A percentile compares a stretch with the other conserved stretches of the same genome.
Evolutionary conservation across 2,329 filamentous ascomycete genomes (phyloP).

Genomic region (Neoarthrinium moseri): DNA sequence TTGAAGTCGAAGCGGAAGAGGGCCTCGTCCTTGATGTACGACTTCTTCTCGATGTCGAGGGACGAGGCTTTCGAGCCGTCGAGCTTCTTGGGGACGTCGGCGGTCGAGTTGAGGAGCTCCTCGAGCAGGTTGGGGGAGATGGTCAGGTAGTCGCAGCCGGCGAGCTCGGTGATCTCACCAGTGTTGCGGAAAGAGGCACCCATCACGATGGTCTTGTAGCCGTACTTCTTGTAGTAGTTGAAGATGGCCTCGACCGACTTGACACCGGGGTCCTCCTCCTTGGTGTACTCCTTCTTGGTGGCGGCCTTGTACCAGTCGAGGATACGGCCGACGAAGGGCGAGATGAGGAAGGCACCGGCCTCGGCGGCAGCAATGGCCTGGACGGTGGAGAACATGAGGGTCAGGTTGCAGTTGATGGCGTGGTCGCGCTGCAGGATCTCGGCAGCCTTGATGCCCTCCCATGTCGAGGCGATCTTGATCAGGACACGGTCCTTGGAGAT

Average conservation of each 20-base stretch:
- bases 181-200: constrained; percentile 95
- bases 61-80: constrained; percentile 63
- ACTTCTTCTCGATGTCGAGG: constrained; percentile 82
- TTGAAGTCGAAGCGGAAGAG: constrained; percentile 99
- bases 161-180: constrained; percentile 97
- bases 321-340: constrained; percentile 97
- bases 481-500: constrained; percentile 92
- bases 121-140: constrained; percentile 95
- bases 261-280: constrained; percentile 93
- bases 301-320: constrained; percentile 99
- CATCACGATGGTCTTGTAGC: constrained; percentile 99
- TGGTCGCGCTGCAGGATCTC: constrained; percentile 95
- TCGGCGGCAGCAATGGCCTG: constrained; percentile 97
- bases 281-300: constrained; percentile 88
- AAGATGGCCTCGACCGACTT: constrained; percentile 90
- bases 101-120: constrained; percentile 83
- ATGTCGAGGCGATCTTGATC: constrained; percentile 99
- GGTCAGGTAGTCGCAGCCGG: constrained; percentile 97
- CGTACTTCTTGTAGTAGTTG: constrained; percentile 99
- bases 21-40: constrained; percentile 86
- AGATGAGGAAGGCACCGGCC: constrained; percentile 95
- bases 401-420: constrained; percentile 97
- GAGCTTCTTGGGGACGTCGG: constrained; percentile 88
- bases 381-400: constrained; percentile 93
- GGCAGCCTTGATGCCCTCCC: constrained; percentile 99